Evolutionary conservation across 2,329 filamentous ascomycete species (phyloP).

Genomic region (Fusarium haematococcum): DNA sequence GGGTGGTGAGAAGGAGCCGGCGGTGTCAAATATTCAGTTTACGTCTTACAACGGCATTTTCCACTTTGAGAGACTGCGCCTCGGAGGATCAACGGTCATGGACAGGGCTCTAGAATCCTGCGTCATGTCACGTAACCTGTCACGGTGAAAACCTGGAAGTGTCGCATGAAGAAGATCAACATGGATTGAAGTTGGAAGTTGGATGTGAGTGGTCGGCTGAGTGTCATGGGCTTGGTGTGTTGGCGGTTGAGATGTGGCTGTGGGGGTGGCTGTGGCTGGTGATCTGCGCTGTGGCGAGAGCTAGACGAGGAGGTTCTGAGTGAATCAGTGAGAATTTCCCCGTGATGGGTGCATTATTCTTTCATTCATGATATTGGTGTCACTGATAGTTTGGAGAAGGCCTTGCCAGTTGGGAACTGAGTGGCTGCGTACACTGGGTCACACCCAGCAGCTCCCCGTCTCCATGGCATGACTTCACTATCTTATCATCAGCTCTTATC

Average conservation of each 20-base stretch:
- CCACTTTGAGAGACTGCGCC: neutral
- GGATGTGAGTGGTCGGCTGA: neutral
- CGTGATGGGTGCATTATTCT: neutral
- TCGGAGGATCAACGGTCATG: neutral
- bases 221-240: slow-evolving; percentile 10
- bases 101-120: neutral
- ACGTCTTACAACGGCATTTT: neutral
- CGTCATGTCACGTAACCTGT: neutral
- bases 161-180: neutral
- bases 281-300: neutral
- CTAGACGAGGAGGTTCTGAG: neutral
- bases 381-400: neutral
- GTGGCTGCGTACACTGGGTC: neutral
- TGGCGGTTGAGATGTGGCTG: neutral
- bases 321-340: neutral
- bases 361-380: neutral
- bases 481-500: slow-evolving; percentile 6
- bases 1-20: neutral
- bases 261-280: neutral
- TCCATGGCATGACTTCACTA: neutral
- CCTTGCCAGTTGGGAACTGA: neutral
- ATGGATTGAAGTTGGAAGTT: neutral
- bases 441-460: too few species aligned
- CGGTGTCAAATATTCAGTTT: neutral
- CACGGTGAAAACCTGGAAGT: neutral